Percentiles rank a stretch among this genome's conserved stretches.
Evolutionary conservation across 768 basidiomycete species (phyloP).

Genomic region (Phaeotremella skinneri): DNA sequence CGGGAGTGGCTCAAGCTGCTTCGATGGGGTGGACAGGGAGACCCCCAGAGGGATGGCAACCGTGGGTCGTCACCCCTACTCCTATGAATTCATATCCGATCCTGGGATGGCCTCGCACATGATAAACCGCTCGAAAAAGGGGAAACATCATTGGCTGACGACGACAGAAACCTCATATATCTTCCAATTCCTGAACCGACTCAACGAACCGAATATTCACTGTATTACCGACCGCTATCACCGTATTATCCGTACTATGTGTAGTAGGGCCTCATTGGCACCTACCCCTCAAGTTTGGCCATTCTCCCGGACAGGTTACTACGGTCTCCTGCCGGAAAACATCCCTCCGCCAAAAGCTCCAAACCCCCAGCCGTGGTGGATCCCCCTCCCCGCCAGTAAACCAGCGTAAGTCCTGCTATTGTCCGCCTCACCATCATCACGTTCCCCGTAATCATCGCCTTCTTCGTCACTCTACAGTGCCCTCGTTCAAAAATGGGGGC

Average conservation of each 20-base stretch:
- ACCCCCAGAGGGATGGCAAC: conserved; percentile 41
- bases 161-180: background rate
- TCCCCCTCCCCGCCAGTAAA: background rate
- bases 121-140: conserved; percentile 3
- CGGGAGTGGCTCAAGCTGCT: conserved; percentile 26
- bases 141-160: conserved; percentile 10
- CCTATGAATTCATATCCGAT: conserved; percentile 13
- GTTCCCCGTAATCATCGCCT: no score
- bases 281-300: conserved; percentile 39
- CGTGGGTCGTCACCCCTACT: conserved; percentile 34
- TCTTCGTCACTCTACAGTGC: no score
- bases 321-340: conserved; percentile 26
- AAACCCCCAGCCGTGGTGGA: conserved; percentile 1
- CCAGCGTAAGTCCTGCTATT: background rate
- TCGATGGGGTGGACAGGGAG: conserved; percentile 30
- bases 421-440: no score
- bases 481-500: no score
- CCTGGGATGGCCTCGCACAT: conserved; percentile 17
- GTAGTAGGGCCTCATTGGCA: conserved; percentile 35
- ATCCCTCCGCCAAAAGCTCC: background rate
- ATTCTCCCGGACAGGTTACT: conserved; percentile 43
- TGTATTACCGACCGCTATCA: background rate
- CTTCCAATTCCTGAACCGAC: background rate
- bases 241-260: background rate
- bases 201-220: background rate